Base-by-base conservation (phyloP, 2,329 filamentous ascomycete genomes). In the Fusarium xylarioides region DNA sequence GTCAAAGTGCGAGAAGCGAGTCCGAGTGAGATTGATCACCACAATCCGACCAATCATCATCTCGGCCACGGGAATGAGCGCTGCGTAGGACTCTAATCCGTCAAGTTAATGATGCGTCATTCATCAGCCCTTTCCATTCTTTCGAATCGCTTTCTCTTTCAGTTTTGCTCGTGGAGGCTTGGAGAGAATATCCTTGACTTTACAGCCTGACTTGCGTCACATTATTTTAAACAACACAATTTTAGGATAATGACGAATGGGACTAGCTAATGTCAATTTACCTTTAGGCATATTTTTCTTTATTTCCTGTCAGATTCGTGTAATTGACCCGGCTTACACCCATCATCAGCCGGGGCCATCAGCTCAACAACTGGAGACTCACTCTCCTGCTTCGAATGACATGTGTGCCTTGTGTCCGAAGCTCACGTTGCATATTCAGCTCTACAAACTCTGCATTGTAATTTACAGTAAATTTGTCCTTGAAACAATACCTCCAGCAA, bases 1-100 rank as follows among this genome's bases (percentile, higher is more conserved):
- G 47, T 14, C 30, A 50, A 43, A 61, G 38, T 64, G 57, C 65
- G 65, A 69, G 46, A 59, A 65, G 66, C 66, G 66, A 69, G 58
- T 69, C 66, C 66, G 66, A 69, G 32, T 55, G 34, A 42, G 30
- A 44, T 26, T 53, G 30, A 43, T 60, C 42, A 47, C 23, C 21
- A 26, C 7, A 26, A n/a, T 23, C 18, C 35, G n/a, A 26, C 66
- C 66, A 69, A 69, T 69, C 50, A 65, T 1, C 11, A 50, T 30
- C 44, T 32, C 32, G 16, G 11, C 26, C 11, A 21, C 37, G 34
- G 59, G 21, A 61, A 38, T 30, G 50, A 56, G 23, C 38, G 54
- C 12, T 35, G 18, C 30, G 30, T 49, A 35, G 26, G 30, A 28
- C 50, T 37, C 28, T n/a, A 18, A 23, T 26, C 30, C 32, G 21